Evolutionary conservation across 768 basidiomycete genomes (phyloP), one percentile per base, ranked within the genome.

Genomic region (Amanita pallidorosea): DNA sequence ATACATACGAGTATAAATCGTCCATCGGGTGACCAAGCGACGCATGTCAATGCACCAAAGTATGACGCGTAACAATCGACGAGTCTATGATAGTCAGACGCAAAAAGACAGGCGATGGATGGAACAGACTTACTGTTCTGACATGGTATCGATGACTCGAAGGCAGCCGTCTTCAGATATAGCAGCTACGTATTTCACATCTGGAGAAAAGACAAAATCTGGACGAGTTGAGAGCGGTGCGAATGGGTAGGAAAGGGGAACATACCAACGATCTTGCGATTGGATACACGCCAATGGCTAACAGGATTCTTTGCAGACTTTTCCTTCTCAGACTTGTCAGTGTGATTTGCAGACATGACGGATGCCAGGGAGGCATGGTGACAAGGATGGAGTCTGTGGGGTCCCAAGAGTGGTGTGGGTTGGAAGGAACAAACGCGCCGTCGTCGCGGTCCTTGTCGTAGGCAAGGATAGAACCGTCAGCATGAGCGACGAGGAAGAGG

Each of bases 21-120:
- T 11, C 91, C 89, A 63, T 98, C 94, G 0, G 93, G 93, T 2
- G 92, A 94, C 93, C 94, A 98, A 0, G 89, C 81, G 1, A 97
- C 83, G 56, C 85, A 89, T 3, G 84, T 93, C 33, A 99, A 63
- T 2, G 89, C 76, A 13, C 94, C 95, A 60, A 98, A 99, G 64
- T 99, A 99, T 3, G 92, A 91, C 1, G 89, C 83, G 61, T 89
- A 97, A 55, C 88, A 89, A 62, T 98, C 92, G 17, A 92, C 77
- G n/a, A 98, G 75, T 58, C 94, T 95, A 53, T 13, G 8, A 34
- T 15, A 18, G 38, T 11, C 46, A 20, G 40, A 40, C 37, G 51
- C 15, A n/a, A 17, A 46, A 8, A 44, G 44, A 31, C 7, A 18
- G 27, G 42, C 18, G 17, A 7, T 7, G 5, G 18, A 12, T 53